phyloP scores from a whole-genome alignment of 1,284 basidiomycete genomes.

The Marasmius tenuissimus region DNA sequence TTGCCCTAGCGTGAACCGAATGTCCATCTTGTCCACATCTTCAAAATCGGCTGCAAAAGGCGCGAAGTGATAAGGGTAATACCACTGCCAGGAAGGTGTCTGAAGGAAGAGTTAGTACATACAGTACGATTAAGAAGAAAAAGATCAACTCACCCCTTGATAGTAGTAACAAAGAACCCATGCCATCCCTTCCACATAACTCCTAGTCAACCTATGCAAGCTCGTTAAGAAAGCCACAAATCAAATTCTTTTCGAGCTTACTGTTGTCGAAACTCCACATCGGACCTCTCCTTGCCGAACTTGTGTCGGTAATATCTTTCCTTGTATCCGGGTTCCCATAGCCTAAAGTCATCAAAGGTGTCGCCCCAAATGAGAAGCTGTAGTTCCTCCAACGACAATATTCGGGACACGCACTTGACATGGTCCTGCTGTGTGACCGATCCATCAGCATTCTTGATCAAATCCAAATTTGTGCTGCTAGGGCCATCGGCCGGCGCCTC shows the following conservation, averaged over 20 bases:
- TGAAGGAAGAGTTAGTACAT: constrained; percentile 27
- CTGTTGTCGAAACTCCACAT: constrained; percentile 76
- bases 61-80: constrained; percentile 97
- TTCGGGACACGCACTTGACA: constrained; percentile 69
- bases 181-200: constrained; percentile 91
- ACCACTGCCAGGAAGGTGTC: constrained; percentile 99
- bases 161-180: constrained; percentile 99
- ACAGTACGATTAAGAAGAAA: not conserved
- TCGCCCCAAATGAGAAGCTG: constrained; percentile 13
- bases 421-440: constrained; percentile 92
- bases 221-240: constrained; percentile 15
- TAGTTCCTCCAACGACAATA: constrained; percentile 4
- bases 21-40: constrained; percentile 77
- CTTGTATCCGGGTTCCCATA: constrained; percentile 95
- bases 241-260: constrained; percentile 37
- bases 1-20: constrained; percentile 76
- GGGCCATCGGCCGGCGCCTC: constrained; percentile 25
- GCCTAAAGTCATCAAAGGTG: constrained; percentile 41
- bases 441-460: constrained; percentile 82
- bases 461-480: constrained; percentile 40
- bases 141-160: constrained; percentile 75
- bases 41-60: constrained; percentile 97
- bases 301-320: constrained; percentile 96
- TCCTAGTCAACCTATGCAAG: constrained; percentile 66
- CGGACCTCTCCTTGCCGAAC: constrained; percentile 78